These are phyloP conservation scores for Paracorniculantispora psalliotae DNA, from an alignment of 2,329 filamentous ascomycete species.

Conservation along the genomic window DNA sequence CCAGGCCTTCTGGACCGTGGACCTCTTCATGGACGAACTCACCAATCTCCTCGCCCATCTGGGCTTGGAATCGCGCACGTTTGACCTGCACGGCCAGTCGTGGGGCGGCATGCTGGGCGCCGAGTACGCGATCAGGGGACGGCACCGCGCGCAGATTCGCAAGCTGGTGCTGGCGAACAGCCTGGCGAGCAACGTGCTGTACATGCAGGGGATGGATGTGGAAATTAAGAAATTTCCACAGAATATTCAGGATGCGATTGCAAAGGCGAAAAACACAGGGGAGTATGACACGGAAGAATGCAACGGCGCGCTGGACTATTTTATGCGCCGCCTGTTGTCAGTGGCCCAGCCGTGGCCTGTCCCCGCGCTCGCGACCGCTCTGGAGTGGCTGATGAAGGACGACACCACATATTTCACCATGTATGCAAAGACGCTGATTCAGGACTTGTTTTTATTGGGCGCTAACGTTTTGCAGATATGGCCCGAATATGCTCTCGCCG, in stretches of 20 bases:
- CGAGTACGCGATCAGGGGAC: slow-evolving; percentile 32
- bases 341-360: slow-evolving; percentile 25
- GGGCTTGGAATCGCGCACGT: slow-evolving; percentile 27
- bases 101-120: slow-evolving; percentile 50
- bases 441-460: not conserved
- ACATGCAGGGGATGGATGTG: slow-evolving; percentile 18
- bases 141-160: slow-evolving; percentile 20
- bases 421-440: slow-evolving; percentile 19
- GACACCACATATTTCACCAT: slow-evolving; percentile 21
- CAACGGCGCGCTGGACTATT: slow-evolving; percentile 26
- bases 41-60: slow-evolving; percentile 42
- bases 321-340: slow-evolving; percentile 27
- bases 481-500: not conserved
- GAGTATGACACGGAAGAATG: slow-evolving; percentile 27
- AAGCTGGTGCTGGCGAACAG: slow-evolving; percentile 26
- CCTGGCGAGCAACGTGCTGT: slow-evolving; percentile 25
- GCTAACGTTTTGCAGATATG: not conserved
- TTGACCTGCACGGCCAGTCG: slow-evolving; percentile 44
- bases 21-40: slow-evolving; percentile 45
- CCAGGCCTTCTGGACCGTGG: slow-evolving; percentile 39
- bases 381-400: slow-evolving; percentile 28
- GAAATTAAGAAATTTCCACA: slow-evolving; percentile 16
- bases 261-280: slow-evolving; percentile 20
- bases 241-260: slow-evolving; percentile 20
- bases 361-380: slow-evolving; percentile 26